Base-by-base conservation (phyloP, 2,329 filamentous ascomycete genomes). In the Monascus ruber region DNA sequence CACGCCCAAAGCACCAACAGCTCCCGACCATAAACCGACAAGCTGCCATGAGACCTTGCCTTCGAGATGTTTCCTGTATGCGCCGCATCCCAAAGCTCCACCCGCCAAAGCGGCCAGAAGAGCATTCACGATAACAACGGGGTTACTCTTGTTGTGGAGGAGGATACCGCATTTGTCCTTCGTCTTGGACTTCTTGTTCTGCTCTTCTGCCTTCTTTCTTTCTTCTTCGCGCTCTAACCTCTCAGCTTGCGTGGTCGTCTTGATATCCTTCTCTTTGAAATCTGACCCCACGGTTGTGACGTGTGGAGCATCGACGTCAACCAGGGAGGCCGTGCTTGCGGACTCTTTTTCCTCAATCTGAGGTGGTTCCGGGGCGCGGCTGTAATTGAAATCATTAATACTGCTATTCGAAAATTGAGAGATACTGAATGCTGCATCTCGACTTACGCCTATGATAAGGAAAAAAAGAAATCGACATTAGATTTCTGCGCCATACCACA, bases 281-380 rank as follows among this genome's bases (percentile, higher is more conserved):
- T 62, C 51, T 5, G 66, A 49, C 29, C 62, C 60, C 24, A 69
- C 66, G 4, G 62, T 56, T 35, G 54, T 52, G 33, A 71, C 57
- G 41, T 70, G 66, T 4, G 65, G 65, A 9, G 62, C 60, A 50
- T 70, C 67, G 36, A 71, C 66, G 40, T 71, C 68, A 45, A 70
- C 56, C 37, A 70, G 54, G 34, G 59, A 63, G 10, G 63, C 57
- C 27, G 64, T 60, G 40, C 59, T 64, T 40, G 66, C 64, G 11
- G 56, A 56, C 38, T 63, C 58, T 33, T 58, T 52, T 34, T 58
- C 56, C 45, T 66, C 59, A 36, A 70, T 42, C 37, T 57, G 49
- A 8, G 58, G 58, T 24, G 62, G 56, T 33, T 54, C 42, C 24
- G 64, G 64, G 11, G 68, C 68, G 33, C 63, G 64, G 38, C 68